Evolutionary conservation across 495 filamentous ascomycete species (phyloP), one percentile per base, ranked within the genome.

Genomic region (Choiromyces venosus): DNA sequence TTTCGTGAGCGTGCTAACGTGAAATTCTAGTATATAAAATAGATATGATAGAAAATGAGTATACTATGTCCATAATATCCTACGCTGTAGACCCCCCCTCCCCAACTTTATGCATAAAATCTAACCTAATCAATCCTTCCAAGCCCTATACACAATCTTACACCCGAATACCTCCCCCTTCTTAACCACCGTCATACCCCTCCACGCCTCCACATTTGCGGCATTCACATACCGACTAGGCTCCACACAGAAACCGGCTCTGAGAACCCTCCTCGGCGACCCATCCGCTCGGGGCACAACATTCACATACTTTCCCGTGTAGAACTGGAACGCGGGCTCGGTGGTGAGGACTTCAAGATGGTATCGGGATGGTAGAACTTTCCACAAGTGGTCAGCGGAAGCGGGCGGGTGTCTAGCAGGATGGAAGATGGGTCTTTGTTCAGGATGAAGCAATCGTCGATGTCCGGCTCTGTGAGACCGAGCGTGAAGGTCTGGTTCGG

Each of bases 291-390:
- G 88, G 0, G 72, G 80, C 12, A 37, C 89, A n/a, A 95, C 89
- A 75, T 93, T 84, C 75, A 95, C 92, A 77, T 88, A 89, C 78
- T 92, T 90, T 65, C 93, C 95, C 0, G 92, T 96, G 84, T 97
- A 97, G 84, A 96, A 96, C 82, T 97, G 94, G 87, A 97, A 97
- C 0, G 94, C 93, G 1, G 95, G 95, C 83, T 97, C 94, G 0
- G 93, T 97, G 83, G 91, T 93, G 77, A 88, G 83, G 12, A 96
- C 89, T 76, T 97, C 91, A 33, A 97, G 88, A 78, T 96, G 89
- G 89, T 88, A 7, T 83, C 84, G 8, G 91, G 88, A 78, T 96
- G 91, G 81, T 86, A 87, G 72, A 94, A 90, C 29, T 84, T 84
- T 44, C 90, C 90, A 5, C 91, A 87, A 8, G 84, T 87, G 37